Evolutionary conservation across 257 asterid species (phyloP).

Genomic region (Nicotiana otophora): DNA sequence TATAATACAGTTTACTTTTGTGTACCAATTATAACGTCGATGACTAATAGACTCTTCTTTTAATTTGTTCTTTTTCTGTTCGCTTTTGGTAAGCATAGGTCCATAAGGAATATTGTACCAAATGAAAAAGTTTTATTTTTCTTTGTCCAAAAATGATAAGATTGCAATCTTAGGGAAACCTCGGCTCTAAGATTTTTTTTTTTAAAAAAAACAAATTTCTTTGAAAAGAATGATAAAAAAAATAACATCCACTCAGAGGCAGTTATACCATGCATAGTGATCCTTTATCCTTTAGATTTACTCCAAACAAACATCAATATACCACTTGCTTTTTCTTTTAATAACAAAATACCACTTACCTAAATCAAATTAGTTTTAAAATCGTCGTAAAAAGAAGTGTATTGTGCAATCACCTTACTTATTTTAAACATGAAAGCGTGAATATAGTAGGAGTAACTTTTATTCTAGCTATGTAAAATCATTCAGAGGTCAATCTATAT

Average conservation of each 20-base stretch:
- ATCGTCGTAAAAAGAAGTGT: background rate
- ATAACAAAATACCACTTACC: too few species aligned
- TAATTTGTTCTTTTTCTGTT: constrained; percentile 4
- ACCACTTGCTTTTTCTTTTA: too few species aligned
- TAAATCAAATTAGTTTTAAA: background rate
- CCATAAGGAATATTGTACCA: constrained; percentile 8
- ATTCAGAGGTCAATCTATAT: background rate
- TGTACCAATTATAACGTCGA: constrained; percentile 2
- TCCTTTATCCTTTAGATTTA: too few species aligned
- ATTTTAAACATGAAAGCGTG: background rate
- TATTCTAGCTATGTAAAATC: background rate
- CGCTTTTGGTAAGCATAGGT: background rate
- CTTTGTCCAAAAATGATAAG: background rate
- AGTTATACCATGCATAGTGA: background rate
- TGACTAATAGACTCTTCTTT: constrained; percentile 10
- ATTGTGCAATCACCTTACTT: background rate
- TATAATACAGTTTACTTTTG: background rate
- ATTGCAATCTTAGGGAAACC: background rate
- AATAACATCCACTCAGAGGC: background rate
- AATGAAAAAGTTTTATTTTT: background rate
- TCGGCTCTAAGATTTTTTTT: background rate
- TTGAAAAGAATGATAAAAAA: background rate
- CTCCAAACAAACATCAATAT: too few species aligned
- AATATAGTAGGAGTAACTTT: background rate
- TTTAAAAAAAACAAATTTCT: background rate